Evolutionary conservation across 2,329 filamentous ascomycete genomes (phyloP).

Genomic region (Blumeriella jaapii): DNA sequence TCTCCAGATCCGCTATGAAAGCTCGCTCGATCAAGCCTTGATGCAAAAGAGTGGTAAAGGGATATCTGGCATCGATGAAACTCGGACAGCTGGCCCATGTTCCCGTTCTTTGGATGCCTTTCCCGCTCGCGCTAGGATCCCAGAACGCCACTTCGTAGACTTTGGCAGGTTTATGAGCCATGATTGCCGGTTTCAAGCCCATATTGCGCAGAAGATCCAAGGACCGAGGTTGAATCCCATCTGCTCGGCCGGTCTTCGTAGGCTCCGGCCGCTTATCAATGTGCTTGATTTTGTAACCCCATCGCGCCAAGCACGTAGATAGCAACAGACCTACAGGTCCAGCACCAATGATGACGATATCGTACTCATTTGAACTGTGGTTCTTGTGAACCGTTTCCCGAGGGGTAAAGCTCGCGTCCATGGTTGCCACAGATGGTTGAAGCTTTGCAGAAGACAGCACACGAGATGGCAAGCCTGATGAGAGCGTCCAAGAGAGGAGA

Average conservation of each 20-base stretch:
- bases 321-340: conserved; percentile 82
- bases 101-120: conserved; percentile 52
- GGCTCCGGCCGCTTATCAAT: conserved; percentile 84
- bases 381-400: conserved; percentile 10
- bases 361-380: conserved; percentile 33
- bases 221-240: conserved; percentile 85
- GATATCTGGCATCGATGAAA: conserved; percentile 65
- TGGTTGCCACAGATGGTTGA: conserved; percentile 6
- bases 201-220: conserved; percentile 80
- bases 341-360: conserved; percentile 75
- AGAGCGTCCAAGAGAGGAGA: conserved; percentile 1
- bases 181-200: conserved; percentile 77
- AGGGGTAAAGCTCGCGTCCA: conserved; percentile 18
- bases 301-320: conserved; percentile 77
- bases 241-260: conserved; percentile 74
- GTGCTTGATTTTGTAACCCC: conserved; percentile 92
- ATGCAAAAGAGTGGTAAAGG: conserved; percentile 59
- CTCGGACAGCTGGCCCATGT: conserved; percentile 81
- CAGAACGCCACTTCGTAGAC: conserved; percentile 71
- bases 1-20: conserved; percentile 53
- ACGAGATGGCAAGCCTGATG: conserved; percentile 1
- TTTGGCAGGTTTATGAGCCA: conserved; percentile 77
- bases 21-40: conserved; percentile 62
- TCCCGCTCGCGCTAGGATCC: conserved; percentile 46
- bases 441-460: background rate